These are phyloP conservation scores for peach (Prunus persica) DNA, from an alignment of 306 rosid species.

Conservation along the genomic window Prunus_persica_NCBIv2 NC_034015.1:19045001-19045500, in stretches of 20 bases:
- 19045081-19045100: not conserved
- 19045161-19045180: too few relatives aligned
- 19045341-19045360: too few relatives aligned
- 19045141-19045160: too few relatives aligned
- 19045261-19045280: too few relatives aligned
- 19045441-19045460: not conserved
- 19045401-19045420: not conserved
- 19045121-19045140: not conserved
- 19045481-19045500: not conserved
- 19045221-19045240: fast-evolving
- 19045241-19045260: fast-evolving
- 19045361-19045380: too few relatives aligned
- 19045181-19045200: too few relatives aligned
- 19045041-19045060: not conserved
- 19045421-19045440: not conserved
- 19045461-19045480: not conserved
- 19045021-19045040: not conserved
- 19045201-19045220: too few relatives aligned
- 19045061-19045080: not conserved
- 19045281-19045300: too few relatives aligned
- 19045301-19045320: too few relatives aligned
- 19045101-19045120: not conserved
- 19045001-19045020: not conserved
- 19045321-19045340: too few relatives aligned
- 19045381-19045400: not conserved